These are phyloP conservation scores for Leccinum fallax DNA, from an alignment of 1,284 basidiomycete genomes.

Conservation along the genomic window DNA sequence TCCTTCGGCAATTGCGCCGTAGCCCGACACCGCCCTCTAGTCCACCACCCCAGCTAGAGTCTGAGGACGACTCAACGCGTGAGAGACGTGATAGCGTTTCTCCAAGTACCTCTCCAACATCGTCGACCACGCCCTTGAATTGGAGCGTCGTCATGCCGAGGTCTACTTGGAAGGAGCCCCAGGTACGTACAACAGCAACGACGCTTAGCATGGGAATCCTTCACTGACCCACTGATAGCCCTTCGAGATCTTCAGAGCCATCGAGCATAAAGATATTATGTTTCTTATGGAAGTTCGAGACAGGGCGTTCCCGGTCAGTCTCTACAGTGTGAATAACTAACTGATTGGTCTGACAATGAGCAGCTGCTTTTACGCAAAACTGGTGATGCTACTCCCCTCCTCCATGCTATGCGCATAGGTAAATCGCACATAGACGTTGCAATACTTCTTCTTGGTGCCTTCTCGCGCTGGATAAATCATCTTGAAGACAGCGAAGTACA, in stretches of 20 bases:
- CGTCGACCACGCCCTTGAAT: constrained; percentile 33
- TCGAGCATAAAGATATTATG: constrained; percentile 72
- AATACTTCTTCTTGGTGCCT: constrained; percentile 75
- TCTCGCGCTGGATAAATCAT: constrained; percentile 80
- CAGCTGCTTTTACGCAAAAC: constrained; percentile 73
- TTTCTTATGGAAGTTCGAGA: constrained; percentile 82
- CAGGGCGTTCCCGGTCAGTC: constrained; percentile 67
- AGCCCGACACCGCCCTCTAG: constrained; percentile 41
- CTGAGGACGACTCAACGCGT: constrained; percentile 13
- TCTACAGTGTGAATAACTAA: not conserved
- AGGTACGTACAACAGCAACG: constrained; percentile 43
- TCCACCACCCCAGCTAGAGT: constrained; percentile 22
- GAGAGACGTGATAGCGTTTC: constrained; percentile 33
- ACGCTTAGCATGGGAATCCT: not conserved
- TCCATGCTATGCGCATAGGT: constrained; percentile 82
- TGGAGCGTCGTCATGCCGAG: constrained; percentile 24
- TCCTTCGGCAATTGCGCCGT: constrained; percentile 49
- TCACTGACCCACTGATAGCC: constrained; percentile 46
- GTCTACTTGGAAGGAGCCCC: constrained; percentile 58
- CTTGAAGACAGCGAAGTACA: constrained; percentile 71
- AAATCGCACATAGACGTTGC: constrained; percentile 73
- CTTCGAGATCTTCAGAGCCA: constrained; percentile 72
- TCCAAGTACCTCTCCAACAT: constrained; percentile 32
- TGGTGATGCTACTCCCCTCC: constrained; percentile 73
- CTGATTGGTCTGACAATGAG: constrained; percentile 5